phyloP scores from a whole-genome alignment of 139 green algal genomes.

The Microglena sp. region DNA sequence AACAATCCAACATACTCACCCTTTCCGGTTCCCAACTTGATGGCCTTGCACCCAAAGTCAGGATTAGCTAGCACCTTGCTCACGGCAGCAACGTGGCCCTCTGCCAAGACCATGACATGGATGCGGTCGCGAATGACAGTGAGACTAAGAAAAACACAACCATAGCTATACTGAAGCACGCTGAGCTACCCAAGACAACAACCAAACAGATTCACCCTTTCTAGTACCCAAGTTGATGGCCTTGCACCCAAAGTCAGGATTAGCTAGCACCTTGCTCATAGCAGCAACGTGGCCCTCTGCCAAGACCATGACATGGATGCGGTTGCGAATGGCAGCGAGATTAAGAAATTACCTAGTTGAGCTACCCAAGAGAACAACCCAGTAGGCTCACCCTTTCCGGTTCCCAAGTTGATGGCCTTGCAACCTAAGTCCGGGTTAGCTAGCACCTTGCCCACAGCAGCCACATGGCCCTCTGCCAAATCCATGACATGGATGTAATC shows the following conservation, averaged over 20 bases:
- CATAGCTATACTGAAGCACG: too few species aligned
- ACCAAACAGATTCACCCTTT: slow-evolving; percentile 29
- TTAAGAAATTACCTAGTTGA: too few species aligned
- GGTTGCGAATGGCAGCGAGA: slow-evolving; percentile 87
- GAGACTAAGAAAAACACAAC: too few species aligned
- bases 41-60: slow-evolving; percentile 44
- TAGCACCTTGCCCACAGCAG: slow-evolving; percentile 68
- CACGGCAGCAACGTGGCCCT: slow-evolving; percentile 14
- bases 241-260: slow-evolving; percentile 41
- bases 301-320: slow-evolving; percentile 97
- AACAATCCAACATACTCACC: slow-evolving; percentile 29
- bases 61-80: slow-evolving; percentile 23
- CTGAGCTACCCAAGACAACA: too few species aligned
- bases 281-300: slow-evolving; percentile 74
- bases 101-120: slow-evolving; percentile 88
- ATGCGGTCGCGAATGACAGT: slow-evolving; percentile 88
- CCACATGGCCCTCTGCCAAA: slow-evolving; percentile 77
- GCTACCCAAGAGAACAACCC: neutral
- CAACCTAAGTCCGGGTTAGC: slow-evolving; percentile 37
- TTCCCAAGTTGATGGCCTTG: slow-evolving; percentile 90
- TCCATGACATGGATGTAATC: slow-evolving; percentile 99
- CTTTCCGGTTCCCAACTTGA: slow-evolving; percentile 88
- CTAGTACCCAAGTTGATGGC: slow-evolving; percentile 89
- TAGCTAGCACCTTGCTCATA: slow-evolving; percentile 60
- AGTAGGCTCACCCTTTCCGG: slow-evolving; percentile 42